Evolutionary conservation across 257 asterid genomes (phyloP).

Genomic region (Jacaranda mimosifolia): DNA sequence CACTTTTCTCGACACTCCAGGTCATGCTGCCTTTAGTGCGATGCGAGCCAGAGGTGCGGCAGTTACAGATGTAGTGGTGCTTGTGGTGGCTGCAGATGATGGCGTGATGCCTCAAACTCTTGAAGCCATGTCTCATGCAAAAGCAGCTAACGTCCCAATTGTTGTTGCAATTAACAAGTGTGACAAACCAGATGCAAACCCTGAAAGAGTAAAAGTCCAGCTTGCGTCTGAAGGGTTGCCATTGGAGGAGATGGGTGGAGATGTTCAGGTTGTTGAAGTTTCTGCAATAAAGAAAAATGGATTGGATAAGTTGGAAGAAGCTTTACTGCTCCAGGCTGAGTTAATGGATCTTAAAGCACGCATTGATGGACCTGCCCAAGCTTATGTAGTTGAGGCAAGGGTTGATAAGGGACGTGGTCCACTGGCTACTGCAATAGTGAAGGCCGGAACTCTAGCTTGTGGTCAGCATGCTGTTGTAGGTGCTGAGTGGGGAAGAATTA

Average conservation of each 20-base stretch:
- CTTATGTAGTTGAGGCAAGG: constrained; percentile 98
- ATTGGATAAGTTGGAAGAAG: constrained; percentile 86
- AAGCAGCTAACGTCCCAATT: constrained; percentile 78
- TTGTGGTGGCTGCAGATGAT: constrained; percentile 98
- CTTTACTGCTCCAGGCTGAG: constrained; percentile 94
- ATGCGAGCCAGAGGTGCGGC: constrained; percentile 99
- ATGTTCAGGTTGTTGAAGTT: constrained; percentile 94
- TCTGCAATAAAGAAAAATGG: constrained; percentile 80
- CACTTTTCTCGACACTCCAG: constrained; percentile 98
- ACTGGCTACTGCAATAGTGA: constrained; percentile 92
- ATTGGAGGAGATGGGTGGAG: constrained; percentile 97
- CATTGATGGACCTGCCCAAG: constrained; percentile 92
- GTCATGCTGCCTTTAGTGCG: constrained; percentile 98
- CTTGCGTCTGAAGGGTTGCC: constrained; percentile 85
- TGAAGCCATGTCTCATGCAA: constrained; percentile 97
- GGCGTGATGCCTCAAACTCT: constrained; percentile 99
- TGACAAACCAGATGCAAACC: constrained; percentile 85
- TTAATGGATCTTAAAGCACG: constrained; percentile 91
- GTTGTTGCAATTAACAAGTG: constrained; percentile 95
- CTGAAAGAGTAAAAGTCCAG: constrained; percentile 82
- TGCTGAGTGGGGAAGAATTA: constrained; percentile 92
- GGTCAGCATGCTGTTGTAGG: constrained; percentile 92
- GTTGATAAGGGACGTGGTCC: constrained; percentile 96
- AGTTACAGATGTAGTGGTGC: constrained; percentile 89
- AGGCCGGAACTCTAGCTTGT: constrained; percentile 82